A percentile compares a stretch with the other conserved stretches of the same genome.
These are phyloP conservation scores for Colletotrichum euphorbiae DNA, from an alignment of 2,329 filamentous ascomycete genomes.

Conservation along the genomic window DNA sequence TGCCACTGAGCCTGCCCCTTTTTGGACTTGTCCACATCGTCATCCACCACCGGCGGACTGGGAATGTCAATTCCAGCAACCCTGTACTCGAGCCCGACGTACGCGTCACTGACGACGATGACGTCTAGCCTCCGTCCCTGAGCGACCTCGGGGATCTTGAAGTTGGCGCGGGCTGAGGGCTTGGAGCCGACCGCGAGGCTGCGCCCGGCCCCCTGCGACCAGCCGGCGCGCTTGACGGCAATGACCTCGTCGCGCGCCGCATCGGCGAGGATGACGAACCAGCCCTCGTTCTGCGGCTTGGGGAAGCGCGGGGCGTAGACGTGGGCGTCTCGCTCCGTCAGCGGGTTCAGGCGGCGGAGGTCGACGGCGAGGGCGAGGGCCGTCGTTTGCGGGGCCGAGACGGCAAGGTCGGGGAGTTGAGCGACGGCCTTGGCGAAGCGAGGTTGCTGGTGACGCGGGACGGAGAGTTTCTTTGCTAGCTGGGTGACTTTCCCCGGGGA, in stretches of 20 bases:
- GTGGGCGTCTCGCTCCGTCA: conserved; percentile 73
- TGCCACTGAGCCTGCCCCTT: conserved; percentile 45
- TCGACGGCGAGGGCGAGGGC: conserved; percentile 71
- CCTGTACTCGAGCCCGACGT: conserved; percentile 77
- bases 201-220: conserved; percentile 57
- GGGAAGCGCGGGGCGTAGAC: conserved; percentile 92
- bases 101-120: conserved; percentile 85
- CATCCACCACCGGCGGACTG: conserved; percentile 59
- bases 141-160: conserved; percentile 69
- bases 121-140: conserved; percentile 76
- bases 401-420: conserved; percentile 75
- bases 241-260: conserved; percentile 78
- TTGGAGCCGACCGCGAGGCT: conserved; percentile 55
- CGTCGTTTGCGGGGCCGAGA: conserved; percentile 71
- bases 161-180: conserved; percentile 65
- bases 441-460: conserved; percentile 57
- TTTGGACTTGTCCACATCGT: conserved; percentile 59
- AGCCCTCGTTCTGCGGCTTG: conserved; percentile 94
- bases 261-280: conserved; percentile 84
- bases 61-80: conserved; percentile 64
- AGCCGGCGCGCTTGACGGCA: conserved; percentile 87
- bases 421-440: conserved; percentile 70
- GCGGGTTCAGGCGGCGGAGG: conserved; percentile 74
- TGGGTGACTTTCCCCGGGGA: conserved; percentile 50
- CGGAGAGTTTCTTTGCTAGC: conserved; percentile 62